Evolutionary conservation across 345 rosid genomes (phyloP).

Genomic region (Crucihimalaya himalaica): DNA sequence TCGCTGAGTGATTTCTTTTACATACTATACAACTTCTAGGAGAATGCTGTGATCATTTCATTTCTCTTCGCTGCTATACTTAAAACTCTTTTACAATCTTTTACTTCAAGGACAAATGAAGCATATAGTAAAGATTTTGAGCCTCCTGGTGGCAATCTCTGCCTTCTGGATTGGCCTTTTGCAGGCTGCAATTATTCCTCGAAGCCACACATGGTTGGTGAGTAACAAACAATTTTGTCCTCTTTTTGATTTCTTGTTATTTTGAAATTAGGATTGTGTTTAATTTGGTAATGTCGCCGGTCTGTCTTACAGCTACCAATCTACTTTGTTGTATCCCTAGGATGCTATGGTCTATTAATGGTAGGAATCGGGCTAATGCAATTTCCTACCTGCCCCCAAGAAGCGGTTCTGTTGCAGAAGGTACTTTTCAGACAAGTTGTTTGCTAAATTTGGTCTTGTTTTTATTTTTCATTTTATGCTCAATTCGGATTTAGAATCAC

Average conservation of each 20-base stretch:
- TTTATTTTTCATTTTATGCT: neutral
- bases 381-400: conserved; percentile 80
- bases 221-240: conserved; percentile 11
- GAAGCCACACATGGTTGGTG: conserved; percentile 57
- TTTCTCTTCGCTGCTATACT: neutral
- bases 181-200: conserved; percentile 55
- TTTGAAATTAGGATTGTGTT: neutral
- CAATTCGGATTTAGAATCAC: neutral
- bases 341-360: conserved; percentile 80
- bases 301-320: conserved; percentile 52
- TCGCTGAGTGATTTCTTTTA: neutral
- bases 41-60: neutral
- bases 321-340: conserved; percentile 67
- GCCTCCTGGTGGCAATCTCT: conserved; percentile 49
- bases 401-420: conserved; percentile 66
- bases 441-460: neutral
- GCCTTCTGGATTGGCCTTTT: conserved; percentile 61
- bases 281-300: neutral
- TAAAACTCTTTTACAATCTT: neutral
- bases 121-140: conserved; percentile 60
- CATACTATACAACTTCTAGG: neutral
- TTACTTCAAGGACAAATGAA: conserved; percentile 42
- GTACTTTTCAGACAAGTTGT: conserved; percentile 31
- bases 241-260: neutral
- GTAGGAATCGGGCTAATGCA: conserved; percentile 71